These are phyloP conservation scores for Phialocephala sp. DNA, from an alignment of 2,329 filamentous ascomycete genomes.

Conservation along the genomic window DNA sequence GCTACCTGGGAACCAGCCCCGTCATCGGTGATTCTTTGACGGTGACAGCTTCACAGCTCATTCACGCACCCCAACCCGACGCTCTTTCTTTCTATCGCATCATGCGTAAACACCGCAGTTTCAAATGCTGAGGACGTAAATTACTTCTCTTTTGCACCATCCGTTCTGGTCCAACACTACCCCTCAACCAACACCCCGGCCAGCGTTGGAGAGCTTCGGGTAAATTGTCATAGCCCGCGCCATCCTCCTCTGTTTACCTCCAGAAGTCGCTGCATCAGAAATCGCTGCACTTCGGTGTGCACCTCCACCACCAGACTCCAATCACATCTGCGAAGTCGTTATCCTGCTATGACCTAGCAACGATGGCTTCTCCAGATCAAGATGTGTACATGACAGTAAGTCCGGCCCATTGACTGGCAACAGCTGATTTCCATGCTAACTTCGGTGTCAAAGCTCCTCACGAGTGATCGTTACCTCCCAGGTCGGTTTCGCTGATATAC, in stretches of 20 bases:
- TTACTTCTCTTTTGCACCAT: not conserved
- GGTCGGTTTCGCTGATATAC: conserved; percentile 58
- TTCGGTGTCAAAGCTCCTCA: conserved; percentile 70
- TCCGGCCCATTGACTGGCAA: conserved; percentile 16
- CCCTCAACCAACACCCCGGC: not conserved
- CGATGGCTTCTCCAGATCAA: conserved; percentile 52
- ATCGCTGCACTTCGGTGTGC: not conserved
- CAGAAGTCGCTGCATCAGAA: conserved; percentile 2
- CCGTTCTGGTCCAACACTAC: not conserved
- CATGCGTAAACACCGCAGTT: not conserved
- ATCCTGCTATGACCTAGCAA: conserved; percentile 19
- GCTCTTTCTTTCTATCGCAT: not conserved
- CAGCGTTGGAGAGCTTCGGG: not conserved
- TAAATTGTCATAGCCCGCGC: not conserved
- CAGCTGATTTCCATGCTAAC: conserved; percentile 24
- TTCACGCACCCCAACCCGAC: not conserved
- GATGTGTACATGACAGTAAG: conserved; percentile 70
- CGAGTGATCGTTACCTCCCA: conserved; percentile 92
- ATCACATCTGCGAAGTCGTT: not conserved
- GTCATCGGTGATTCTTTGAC: not conserved
- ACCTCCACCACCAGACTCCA: conserved; percentile 11
- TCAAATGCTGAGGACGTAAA: not conserved
- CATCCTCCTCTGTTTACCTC: conserved; percentile 2
- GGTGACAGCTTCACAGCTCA: not conserved
- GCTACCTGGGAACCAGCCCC: not conserved